Conservation (phyloP, 352 stramenopile genomes). For the Pythium insidiosum region DNA sequence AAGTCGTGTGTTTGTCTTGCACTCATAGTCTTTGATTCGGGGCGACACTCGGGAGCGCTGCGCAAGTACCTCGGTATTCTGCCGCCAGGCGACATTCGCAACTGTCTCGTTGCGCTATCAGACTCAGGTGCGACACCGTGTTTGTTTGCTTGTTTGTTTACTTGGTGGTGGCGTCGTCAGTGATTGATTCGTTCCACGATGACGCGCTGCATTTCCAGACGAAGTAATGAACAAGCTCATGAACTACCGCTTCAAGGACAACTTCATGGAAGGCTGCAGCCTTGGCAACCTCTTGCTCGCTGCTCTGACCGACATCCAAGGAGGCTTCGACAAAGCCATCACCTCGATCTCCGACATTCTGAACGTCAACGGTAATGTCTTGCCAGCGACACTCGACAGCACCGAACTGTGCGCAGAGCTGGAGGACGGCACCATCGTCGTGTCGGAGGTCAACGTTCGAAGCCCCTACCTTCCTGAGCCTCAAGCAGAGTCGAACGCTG, state of each 20-base stretch:
- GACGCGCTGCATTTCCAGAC: constrained; percentile 21
- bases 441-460: constrained; percentile 80
- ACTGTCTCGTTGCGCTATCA: constrained; percentile 77
- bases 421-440: constrained; percentile 54
- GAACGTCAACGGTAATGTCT: constrained; percentile 73
- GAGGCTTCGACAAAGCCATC: constrained; percentile 74
- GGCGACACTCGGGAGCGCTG: constrained; percentile 67
- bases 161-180: not conserved
- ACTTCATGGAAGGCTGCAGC: constrained; percentile 84
- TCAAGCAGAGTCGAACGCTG: constrained; percentile 22
- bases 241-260: constrained; percentile 85
- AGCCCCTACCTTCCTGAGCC: constrained; percentile 36
- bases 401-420: constrained; percentile 78
- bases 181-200: not conserved
- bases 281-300: constrained; percentile 75
- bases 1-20: too few species aligned
- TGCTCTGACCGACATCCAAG: constrained; percentile 74
- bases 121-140: constrained; percentile 44
- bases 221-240: constrained; percentile 84
- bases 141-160: not conserved
- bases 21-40: constrained; percentile 86
- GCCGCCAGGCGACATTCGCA: constrained; percentile 77
- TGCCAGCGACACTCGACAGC: constrained; percentile 77
- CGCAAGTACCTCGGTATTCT: constrained; percentile 81
- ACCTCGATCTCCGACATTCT: constrained; percentile 80